Evolutionary conservation across 2,329 filamentous ascomycete genomes (phyloP).

Genomic region (Clarireedia monteithiana): DNA sequence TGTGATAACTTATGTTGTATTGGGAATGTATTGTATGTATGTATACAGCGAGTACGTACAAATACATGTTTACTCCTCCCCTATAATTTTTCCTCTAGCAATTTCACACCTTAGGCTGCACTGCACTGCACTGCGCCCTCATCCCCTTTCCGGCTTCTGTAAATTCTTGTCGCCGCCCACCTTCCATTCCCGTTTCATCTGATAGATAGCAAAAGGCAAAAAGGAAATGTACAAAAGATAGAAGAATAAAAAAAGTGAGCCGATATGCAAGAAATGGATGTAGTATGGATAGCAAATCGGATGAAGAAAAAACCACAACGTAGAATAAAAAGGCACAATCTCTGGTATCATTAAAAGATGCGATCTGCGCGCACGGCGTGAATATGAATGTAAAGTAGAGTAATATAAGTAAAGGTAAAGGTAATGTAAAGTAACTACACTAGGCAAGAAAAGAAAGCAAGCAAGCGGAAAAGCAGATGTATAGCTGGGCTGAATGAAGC

Average conservation of each 20-base stretch:
- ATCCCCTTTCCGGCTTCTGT: background rate
- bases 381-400: background rate
- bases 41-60: background rate
- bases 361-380: background rate
- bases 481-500: background rate
- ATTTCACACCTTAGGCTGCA: too few relatives aligned
- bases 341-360: background rate
- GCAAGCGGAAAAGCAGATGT: constrained; percentile 2
- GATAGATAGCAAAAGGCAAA: too few relatives aligned
- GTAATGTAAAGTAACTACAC: background rate
- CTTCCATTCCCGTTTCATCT: too few relatives aligned
- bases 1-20: too few relatives aligned
- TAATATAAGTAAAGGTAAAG: too few relatives aligned
- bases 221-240: too few relatives aligned
- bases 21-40: constrained; percentile 1
- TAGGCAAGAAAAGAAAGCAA: background rate
- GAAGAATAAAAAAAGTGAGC: too few relatives aligned
- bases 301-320: background rate
- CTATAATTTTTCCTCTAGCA: background rate
- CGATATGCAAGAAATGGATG: too few relatives aligned
- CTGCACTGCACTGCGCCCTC: too few relatives aligned
- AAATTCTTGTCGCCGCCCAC: too few relatives aligned
- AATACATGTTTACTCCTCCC: background rate
- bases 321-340: background rate
- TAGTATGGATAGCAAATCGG: background rate